A percentile compares a stretch with the other conserved stretches of the same genome.
Evolutionary conservation across 306 rosid genomes (phyloP).

Genomic region (Clitoria ternatea): DNA sequence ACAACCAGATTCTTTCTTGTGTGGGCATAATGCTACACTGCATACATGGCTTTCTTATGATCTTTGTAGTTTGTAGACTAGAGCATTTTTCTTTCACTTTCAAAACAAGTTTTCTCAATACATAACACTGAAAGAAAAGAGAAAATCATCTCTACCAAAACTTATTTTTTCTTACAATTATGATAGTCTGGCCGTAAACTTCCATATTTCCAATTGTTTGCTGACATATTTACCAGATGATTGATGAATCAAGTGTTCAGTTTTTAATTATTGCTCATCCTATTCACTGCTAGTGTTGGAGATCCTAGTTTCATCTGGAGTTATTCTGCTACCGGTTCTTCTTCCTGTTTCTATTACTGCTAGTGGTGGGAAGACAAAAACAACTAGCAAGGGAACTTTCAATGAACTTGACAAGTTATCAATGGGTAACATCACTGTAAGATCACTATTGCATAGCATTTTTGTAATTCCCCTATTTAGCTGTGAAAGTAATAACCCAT

Average conservation of each 20-base stretch:
- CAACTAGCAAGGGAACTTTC: constrained; percentile 53
- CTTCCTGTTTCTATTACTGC: constrained; percentile 77
- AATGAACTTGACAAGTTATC: constrained; percentile 67
- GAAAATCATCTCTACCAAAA: not conserved
- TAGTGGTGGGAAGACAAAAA: not conserved
- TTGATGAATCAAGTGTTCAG: not conserved
- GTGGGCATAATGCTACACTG: not conserved
- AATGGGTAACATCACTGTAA: constrained; percentile 63
- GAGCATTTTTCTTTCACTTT: not conserved
- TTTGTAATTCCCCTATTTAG: not conserved
- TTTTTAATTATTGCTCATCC: constrained; percentile 14
- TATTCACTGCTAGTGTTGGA: constrained; percentile 54
- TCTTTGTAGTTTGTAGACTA: not conserved
- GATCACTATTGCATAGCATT: constrained; percentile 1
- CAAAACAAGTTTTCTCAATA: not conserved
- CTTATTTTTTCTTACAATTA: not conserved
- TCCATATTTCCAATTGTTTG: not conserved
- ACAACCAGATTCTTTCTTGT: not conserved
- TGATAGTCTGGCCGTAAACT: not conserved
- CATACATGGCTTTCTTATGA: not conserved
- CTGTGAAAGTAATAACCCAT: not conserved
- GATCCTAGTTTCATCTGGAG: constrained; percentile 62
- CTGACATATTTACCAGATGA: not conserved
- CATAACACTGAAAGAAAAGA: not conserved
- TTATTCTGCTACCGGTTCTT: constrained; percentile 76